phyloP scores from a whole-genome alignment of 2,329 filamentous ascomycete genomes.

The Aspergillus novoparasiticus region DNA sequence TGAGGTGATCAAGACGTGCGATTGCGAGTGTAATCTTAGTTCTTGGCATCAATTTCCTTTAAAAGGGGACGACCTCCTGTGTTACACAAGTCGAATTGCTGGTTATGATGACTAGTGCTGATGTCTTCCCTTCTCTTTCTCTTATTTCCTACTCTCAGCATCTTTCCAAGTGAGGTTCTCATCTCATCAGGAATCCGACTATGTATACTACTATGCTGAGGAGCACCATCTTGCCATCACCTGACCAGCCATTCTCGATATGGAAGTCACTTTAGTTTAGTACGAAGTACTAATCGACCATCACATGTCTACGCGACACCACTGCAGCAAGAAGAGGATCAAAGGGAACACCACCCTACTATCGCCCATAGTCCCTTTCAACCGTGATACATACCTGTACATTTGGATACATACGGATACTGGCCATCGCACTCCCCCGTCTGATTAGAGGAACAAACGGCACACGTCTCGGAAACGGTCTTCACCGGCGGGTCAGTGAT shows the following conservation, averaged over 20 bases:
- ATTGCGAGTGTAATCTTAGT: slow-evolving; percentile 34
- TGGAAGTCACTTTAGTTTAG: neutral
- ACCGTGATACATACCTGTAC: slow-evolving; percentile 7
- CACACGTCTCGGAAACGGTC: neutral
- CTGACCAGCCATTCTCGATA: neutral
- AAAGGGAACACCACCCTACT: neutral
- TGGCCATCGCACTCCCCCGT: neutral
- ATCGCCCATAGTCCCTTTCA: slow-evolving; percentile 4
- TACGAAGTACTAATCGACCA: neutral
- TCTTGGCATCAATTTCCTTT: slow-evolving; percentile 24
- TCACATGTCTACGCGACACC: neutral
- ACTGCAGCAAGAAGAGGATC: neutral
- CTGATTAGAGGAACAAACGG: neutral
- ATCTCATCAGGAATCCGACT: neutral
- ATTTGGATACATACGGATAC: slow-evolving; percentile 14
- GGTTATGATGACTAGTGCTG: neutral
- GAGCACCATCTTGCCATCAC: neutral
- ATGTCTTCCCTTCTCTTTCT: neutral
- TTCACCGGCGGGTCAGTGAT: neutral
- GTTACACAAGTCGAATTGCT: neutral
- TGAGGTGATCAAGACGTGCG: slow-evolving; percentile 36
- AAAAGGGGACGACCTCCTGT: slow-evolving; percentile 15
- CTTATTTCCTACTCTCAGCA: neutral
- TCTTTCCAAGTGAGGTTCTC: neutral
- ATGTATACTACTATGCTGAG: too few relatives aligned